These are phyloP conservation scores for Syzygium oleosum DNA, from an alignment of 345 rosid species.

Conservation along the genomic window DNA sequence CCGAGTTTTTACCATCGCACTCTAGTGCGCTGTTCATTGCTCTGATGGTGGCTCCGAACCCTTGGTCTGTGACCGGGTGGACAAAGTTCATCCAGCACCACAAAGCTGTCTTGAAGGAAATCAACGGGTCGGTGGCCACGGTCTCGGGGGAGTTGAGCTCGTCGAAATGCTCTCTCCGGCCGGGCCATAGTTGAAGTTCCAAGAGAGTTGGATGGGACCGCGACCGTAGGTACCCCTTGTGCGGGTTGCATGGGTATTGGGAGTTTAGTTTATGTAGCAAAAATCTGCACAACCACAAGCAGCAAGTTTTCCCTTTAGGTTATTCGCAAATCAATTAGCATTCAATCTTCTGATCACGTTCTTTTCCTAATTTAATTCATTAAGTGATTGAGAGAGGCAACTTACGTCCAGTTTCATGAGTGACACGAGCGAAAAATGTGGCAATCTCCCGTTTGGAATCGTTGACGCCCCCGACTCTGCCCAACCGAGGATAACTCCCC, in stretches of 20 bases:
- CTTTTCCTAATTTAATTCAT: not conserved
- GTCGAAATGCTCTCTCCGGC: slow-evolving; percentile 45
- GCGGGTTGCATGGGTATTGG: slow-evolving; percentile 35
- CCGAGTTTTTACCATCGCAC: slow-evolving; percentile 30
- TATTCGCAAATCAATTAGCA: not conserved
- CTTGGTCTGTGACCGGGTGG: slow-evolving; percentile 33
- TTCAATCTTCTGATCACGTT: not conserved
- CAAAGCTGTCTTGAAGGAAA: slow-evolving; percentile 49
- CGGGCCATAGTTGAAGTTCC: slow-evolving; percentile 60
- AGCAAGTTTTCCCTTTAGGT: not conserved
- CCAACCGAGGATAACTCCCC: slow-evolving; percentile 15
- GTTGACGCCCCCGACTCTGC: slow-evolving; percentile 10
- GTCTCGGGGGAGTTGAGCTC: slow-evolving; percentile 50
- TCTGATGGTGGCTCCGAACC: slow-evolving; percentile 49
- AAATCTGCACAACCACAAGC: slow-evolving; percentile 20
- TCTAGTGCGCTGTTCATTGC: slow-evolving; percentile 45
- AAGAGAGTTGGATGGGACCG: slow-evolving; percentile 50
- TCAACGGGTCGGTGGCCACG: slow-evolving; percentile 26
- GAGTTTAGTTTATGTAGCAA: slow-evolving; percentile 47
- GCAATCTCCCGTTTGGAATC: slow-evolving; percentile 39
- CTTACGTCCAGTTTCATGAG: slow-evolving; percentile 36
- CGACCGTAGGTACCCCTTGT: slow-evolving; percentile 48
- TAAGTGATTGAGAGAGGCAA: not conserved
- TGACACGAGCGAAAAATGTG: slow-evolving; percentile 36
- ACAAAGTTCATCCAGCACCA: slow-evolving; percentile 57